Evolutionary conservation across 1,284 basidiomycete species (phyloP).

Genomic region (Cutaneotrichosporon sp.): DNA sequence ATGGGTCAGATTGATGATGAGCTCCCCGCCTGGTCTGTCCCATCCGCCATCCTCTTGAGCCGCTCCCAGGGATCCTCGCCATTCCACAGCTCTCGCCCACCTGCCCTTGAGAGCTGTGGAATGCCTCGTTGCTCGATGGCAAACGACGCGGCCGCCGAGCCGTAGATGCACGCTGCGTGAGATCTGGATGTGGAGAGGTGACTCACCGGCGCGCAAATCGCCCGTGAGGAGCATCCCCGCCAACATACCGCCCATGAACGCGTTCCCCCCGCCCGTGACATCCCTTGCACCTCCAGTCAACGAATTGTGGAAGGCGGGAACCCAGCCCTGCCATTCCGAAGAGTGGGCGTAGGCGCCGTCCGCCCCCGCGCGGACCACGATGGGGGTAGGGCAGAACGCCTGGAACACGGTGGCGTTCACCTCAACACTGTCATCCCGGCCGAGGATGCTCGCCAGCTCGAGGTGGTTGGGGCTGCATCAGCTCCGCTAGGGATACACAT

Average conservation of each 20-base stretch:
- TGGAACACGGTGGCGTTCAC: constrained; percentile 16
- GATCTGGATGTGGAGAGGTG: background rate
- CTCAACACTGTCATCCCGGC: constrained; percentile 40
- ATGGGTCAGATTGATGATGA: background rate
- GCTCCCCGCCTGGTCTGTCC: background rate
- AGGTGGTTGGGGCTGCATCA: constrained; percentile 55
- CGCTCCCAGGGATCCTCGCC: constrained; percentile 55
- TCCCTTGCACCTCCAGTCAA: constrained; percentile 66
- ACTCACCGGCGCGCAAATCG: constrained; percentile 66
- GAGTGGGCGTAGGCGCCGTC: constrained; percentile 68
- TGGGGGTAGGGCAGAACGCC: constrained; percentile 21
- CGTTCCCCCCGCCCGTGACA: constrained; percentile 87
- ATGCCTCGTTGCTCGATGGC: constrained; percentile 79
- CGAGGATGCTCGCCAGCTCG: constrained; percentile 54
- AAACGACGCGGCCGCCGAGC: constrained; percentile 76
- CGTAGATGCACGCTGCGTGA: constrained; percentile 66
- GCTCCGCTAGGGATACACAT: constrained; percentile 8
- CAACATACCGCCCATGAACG: constrained; percentile 78
- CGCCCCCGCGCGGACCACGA: constrained; percentile 76
- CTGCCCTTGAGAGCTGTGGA: constrained; percentile 56
- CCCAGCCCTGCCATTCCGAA: constrained; percentile 59
- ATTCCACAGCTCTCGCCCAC: constrained; percentile 66
- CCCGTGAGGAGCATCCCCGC: constrained; percentile 66
- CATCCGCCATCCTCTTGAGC: constrained; percentile 22
- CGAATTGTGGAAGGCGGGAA: constrained; percentile 76